Base-by-base conservation (phyloP, 1,284 basidiomycete genomes). In the Ustilago shanxiensis region DNA sequence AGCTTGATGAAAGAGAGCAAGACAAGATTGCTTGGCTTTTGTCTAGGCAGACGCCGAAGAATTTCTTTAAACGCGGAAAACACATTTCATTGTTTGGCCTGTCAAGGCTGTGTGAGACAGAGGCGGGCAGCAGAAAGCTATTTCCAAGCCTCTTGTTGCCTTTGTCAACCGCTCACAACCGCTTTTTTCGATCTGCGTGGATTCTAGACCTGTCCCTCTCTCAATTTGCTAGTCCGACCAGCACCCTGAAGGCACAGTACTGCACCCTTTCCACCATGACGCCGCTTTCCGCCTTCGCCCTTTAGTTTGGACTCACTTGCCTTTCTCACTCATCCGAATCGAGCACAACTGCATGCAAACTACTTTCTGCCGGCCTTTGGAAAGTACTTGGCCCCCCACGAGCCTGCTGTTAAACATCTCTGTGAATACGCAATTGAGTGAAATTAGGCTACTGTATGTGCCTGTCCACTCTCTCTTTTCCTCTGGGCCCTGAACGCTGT, bases 181-280 rank as follows among this genome's bases (percentile, higher is more conserved):
- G 56, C 56, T 18, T 44, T 49, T n/a, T 58, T 58, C 45, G 56
- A 58, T 58, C 56, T 24, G 56, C 45, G 44, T 58, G 56, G 44
- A 58, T 35, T 13, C n/a, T 35, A n/a, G 29, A 33, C 29, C 29
- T 45, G 29, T 39, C 16, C 24, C 24, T 49, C 22, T 49, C 22
- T 2, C 14, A n/a, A 26, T 49, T 24, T 24, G 47, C 47, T 24
- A 9, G 24, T 49, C 47, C 26, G 47, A 49, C 26, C 26, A n/a
- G 31, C 31, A 33, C 31, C 31, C 47, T 28, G 26, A 26, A 14
- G 28, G 24, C 47, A n/a, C n/a, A n/a, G n/a, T n/a, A n/a, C n/a
- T n/a, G n/a, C n/a, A 28, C 35, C n/a, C 28, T 39, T 37, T 13
- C 52, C 18, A 37, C 13, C 35, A 18, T 52, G 18, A 26, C 50